Base-by-base conservation (phyloP, 208 protist species). In the Trypanosoma scelopori region DNA sequence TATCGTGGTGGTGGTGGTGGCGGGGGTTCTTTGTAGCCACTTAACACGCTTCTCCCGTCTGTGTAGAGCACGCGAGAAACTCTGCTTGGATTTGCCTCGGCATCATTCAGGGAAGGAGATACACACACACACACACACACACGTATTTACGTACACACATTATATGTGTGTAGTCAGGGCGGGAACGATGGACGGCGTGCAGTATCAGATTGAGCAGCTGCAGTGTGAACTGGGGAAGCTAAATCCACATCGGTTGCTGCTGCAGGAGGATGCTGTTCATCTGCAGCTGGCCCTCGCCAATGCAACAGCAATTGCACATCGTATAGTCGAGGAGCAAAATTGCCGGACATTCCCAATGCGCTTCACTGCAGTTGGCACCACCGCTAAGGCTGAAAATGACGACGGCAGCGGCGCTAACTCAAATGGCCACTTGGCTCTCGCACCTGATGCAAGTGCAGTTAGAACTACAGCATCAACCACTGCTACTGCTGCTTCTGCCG, bases 271-370 rank as follows among this genome's bases (percentile, higher is more conserved):
- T 22, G 69, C 65, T 5, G 53, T 69, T 3, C 75, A 81, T 41
- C 71, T 88, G 41, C 78, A 82, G 20, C 5, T 78, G 28, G 49
- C 73, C 16, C 68, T 88, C 16, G 74, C 82, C 15, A 74, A 81
- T 15, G 67, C 78, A 47, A 85, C 82, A n/a, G 78, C 79, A 11
- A 61, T 88, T 46, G 76, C 69, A 35, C 70, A 58, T 28, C 63
- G 72, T 53, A 64, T 71, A 5, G 69, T 62, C 16, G 37, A 67
- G 37, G 39, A 42, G 37, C 78, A 85, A 35, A 59, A 1, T 22
- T 46, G 23, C 27, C 42, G 25, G 9, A 49, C 30, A 32, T 47
- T n/a, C 13, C 28, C 28, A 46, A 42, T 43, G 59, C 39, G 39
- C 15, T 23, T 50, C 32, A 25, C 37, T 13, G 41, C n/a, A 25